phyloP scores from a whole-genome alignment of 768 basidiomycete species.

The Hygrophoropsis aurantiaca region DNA sequence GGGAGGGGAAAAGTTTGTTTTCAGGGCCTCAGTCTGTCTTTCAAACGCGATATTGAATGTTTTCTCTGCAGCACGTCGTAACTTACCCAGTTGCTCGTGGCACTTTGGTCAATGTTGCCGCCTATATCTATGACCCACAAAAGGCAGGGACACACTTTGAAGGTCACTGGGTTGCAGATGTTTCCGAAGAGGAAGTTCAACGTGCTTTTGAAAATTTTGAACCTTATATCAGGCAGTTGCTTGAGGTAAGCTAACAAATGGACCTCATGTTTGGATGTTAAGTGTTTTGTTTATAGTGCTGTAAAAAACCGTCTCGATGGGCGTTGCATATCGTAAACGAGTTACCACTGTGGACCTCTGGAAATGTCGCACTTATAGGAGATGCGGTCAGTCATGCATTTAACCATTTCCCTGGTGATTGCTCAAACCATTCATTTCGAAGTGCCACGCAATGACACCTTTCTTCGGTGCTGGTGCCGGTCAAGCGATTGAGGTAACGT shows the following conservation, averaged over 20 bases:
- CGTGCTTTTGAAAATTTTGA: constrained; percentile 33
- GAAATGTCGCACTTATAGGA: constrained; percentile 44
- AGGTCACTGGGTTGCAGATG: constrained; percentile 28
- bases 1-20: no score
- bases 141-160: constrained; percentile 31
- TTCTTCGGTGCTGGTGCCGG: constrained; percentile 50
- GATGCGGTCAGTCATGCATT: constrained; percentile 45
- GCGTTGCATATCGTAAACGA: constrained; percentile 41
- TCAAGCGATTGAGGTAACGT: constrained; percentile 53
- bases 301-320: constrained; percentile 41
- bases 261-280: no score
- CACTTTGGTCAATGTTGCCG: constrained; percentile 33
- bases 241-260: constrained; percentile 24
- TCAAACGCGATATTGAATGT: no score
- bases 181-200: constrained; percentile 30
- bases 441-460: constrained; percentile 49
- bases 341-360: constrained; percentile 38
- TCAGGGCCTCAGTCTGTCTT: no score
- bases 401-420: neutral
- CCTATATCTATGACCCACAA: constrained; percentile 23
- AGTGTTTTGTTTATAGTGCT: no score
- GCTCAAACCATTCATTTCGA: constrained; percentile 2
- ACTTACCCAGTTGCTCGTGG: constrained; percentile 40
- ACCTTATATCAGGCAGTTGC: constrained; percentile 26
- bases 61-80: constrained; percentile 35